Evolutionary conservation across 2,329 filamentous ascomycete species (phyloP), one percentile per base, ranked within the genome.

Genomic region (Claviceps digitariae): DNA sequence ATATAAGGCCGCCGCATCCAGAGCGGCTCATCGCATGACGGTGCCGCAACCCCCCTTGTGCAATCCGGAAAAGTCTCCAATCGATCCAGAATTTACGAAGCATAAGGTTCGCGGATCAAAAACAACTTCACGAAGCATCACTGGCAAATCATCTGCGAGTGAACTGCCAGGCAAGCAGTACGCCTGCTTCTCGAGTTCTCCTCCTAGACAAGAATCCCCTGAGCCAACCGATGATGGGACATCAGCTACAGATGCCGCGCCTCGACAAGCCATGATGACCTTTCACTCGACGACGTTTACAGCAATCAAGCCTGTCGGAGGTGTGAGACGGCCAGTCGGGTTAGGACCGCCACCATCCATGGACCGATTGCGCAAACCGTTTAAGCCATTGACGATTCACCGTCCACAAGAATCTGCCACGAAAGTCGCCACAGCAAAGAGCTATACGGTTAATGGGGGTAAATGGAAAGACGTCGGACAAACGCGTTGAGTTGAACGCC

Each of bases 171-270:
- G 64, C 52, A 75, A 74, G 50, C 66, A 67, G 8, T 85, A 87
- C 58, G 63, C 72, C 0, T 76, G 73, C 56, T 81, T 82, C 60
- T 82, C 78, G 0, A 82, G 79, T 65, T 79, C 79, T 20, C 78
- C 79, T 4, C 63, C 69, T 2, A 61, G 63, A n/a, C 62, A 64
- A 2, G 34, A 56, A 3, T 60, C 60, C 6, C 58, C 60, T 4
- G 56, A 59, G 20, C 55, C 57, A 5, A 9, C 41, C 29, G 58
- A 63, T 12, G 56, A 57, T 12, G 56, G 63, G n/a, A 51, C 62
- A 17, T 49, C 57, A 6, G 60, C 57, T 1, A 57, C 63, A 20
- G 62, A 63, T 34, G 59, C 64, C 4, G 62, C 67, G 7, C 54
- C 60, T 29, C 61, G 63, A 15, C 61, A 55, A 21, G 71, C 67